Conservation (phyloP, 2,329 filamentous ascomycete genomes). For the Penicillium sp. region DNA sequence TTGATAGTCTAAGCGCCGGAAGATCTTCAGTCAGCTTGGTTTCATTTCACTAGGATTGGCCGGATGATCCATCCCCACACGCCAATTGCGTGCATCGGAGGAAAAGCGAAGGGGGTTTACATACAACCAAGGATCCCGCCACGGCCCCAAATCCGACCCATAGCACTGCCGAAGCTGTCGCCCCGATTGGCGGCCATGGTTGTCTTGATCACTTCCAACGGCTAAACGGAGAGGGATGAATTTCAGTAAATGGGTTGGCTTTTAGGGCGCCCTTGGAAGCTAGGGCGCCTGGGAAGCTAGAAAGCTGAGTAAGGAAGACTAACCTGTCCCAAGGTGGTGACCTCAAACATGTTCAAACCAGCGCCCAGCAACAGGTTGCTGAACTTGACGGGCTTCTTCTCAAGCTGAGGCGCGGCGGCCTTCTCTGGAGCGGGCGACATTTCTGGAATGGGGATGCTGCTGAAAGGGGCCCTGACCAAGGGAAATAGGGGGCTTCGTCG, state of each 20-base stretch:
- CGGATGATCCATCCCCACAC: neutral
- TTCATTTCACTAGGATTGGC: neutral
- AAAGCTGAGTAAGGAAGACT: neutral
- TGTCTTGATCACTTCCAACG: conserved; percentile 98
- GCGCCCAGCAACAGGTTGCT: conserved; percentile 95
- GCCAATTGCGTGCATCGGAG: conserved; percentile 16
- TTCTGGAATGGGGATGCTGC: conserved; percentile 57
- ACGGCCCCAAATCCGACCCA: conserved; percentile 86
- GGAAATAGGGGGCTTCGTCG: conserved; percentile 85
- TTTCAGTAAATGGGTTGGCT: neutral
- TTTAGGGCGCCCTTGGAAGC: neutral
- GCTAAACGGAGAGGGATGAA: conserved; percentile 55
- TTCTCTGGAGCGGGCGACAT: conserved; percentile 53
- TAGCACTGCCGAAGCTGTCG: conserved; percentile 79
- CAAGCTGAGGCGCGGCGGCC: conserved; percentile 61
- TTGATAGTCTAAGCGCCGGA: conserved; percentile 75
- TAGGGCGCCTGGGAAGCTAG: neutral
- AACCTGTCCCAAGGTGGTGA: conserved; percentile 69
- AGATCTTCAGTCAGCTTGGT: conserved; percentile 12
- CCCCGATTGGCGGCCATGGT: conserved; percentile 97
- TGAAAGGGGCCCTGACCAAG: conserved; percentile 95
- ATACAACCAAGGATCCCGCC: conserved; percentile 92
- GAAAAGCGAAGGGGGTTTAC: conserved; percentile 36
- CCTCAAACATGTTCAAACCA: conserved; percentile 93
- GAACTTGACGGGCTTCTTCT: conserved; percentile 99